These are phyloP conservation scores for Spinacia oleracea DNA, from an alignment of 179 eudicot genomes.

Conservation along the genomic window DNA sequence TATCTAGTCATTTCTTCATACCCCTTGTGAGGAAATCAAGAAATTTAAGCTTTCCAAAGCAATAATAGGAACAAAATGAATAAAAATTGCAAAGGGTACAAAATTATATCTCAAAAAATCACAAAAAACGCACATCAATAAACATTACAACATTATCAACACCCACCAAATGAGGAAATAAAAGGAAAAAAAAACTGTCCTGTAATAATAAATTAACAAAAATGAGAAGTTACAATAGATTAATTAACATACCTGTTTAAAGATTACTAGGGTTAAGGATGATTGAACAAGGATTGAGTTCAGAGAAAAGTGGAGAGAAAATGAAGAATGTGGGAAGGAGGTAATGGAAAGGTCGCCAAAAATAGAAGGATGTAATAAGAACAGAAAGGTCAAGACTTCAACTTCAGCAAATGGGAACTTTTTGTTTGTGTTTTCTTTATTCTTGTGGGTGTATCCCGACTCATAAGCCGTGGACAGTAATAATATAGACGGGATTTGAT, in stretches of 20 bases:
- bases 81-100: neutral
- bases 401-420: constrained; percentile 4
- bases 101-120: neutral
- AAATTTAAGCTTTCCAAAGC: constrained; percentile 24
- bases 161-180: neutral
- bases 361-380: constrained; percentile 24
- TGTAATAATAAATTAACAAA: constrained; percentile 9
- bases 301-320: constrained; percentile 15
- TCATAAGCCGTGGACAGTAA: too few relatives aligned
- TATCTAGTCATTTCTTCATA: constrained; percentile 17
- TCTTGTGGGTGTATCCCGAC: too few relatives aligned
- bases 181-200: neutral
- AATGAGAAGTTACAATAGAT: neutral
- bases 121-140: constrained; percentile 28
- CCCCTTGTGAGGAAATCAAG: constrained; percentile 19
- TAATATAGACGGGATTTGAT: too few relatives aligned
- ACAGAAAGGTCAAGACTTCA: constrained; percentile 25
- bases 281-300: constrained; percentile 18
- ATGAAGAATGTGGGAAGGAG: constrained; percentile 20
- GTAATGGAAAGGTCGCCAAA: constrained; percentile 28
- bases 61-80: neutral
- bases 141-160: neutral
- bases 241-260: constrained; percentile 23
- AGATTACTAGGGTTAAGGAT: constrained; percentile 14
- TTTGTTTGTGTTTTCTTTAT: neutral